Conservation (phyloP, 352 stramenopile species). For the Pythium sukuiense region DNA sequence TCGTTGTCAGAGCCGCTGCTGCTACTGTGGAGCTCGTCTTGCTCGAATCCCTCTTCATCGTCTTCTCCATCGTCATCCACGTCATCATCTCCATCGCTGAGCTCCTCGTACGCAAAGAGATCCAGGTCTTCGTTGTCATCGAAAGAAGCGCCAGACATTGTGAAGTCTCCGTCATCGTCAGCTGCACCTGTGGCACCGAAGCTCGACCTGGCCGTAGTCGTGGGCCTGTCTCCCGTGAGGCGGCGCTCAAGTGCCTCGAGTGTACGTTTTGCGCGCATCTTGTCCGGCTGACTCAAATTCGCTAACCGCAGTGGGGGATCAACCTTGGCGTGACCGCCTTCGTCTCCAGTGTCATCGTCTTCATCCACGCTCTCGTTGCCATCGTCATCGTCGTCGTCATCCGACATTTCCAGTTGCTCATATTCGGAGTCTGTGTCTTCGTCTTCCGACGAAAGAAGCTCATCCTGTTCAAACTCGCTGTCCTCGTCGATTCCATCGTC, state of each 20-base stretch:
- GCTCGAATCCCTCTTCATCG: conserved; percentile 53
- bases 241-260: conserved; percentile 67
- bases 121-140: conserved; percentile 13
- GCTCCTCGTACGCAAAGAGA: conserved; percentile 20
- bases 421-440: conserved; percentile 79
- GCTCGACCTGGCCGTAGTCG: conserved; percentile 3
- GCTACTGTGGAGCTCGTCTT: conserved; percentile 64
- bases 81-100: conserved; percentile 24
- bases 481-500: conserved; percentile 49
- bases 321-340: background rate
- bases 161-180: background rate
- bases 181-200: background rate
- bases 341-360: conserved; percentile 18
- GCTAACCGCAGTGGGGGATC: conserved; percentile 56
- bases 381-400: conserved; percentile 52
- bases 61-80: conserved; percentile 49
- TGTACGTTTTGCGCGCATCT: conserved; percentile 52
- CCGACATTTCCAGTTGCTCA: conserved; percentile 71
- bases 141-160: background rate
- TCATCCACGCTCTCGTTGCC: conserved; percentile 23
- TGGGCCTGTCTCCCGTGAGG: conserved; percentile 48
- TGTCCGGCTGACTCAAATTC: conserved; percentile 45
- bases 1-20: conserved; percentile 30
- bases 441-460: conserved; percentile 70
- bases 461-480: conserved; percentile 84